Percentiles rank a stretch among this genome's conserved stretches.
These are phyloP conservation scores for Hyaloscypha variabilis DNA, from an alignment of 495 filamentous ascomycete species.

Conservation along the genomic window DNA sequence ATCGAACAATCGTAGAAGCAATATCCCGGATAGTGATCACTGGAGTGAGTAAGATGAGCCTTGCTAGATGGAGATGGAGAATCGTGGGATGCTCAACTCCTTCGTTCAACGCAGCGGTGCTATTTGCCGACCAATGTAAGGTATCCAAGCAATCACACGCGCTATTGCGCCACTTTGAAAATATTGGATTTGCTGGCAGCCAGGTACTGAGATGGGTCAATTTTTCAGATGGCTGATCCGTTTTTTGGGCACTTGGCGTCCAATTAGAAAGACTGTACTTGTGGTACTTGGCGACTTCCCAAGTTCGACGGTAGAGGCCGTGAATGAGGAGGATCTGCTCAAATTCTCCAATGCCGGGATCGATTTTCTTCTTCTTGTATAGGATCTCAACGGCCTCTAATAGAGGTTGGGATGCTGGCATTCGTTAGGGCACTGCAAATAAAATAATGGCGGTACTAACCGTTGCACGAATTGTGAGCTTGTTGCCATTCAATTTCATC, in stretches of 20 bases:
- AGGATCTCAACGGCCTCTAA: slow-evolving; percentile 47
- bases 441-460: no score
- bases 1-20: slow-evolving; percentile 27
- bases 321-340: slow-evolving; percentile 50
- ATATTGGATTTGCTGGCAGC: slow-evolving; percentile 44
- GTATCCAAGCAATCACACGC: slow-evolving; percentile 57
- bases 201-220: slow-evolving; percentile 31
- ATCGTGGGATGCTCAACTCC: slow-evolving; percentile 55
- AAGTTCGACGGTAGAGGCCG: slow-evolving; percentile 51
- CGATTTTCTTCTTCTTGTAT: slow-evolving; percentile 52
- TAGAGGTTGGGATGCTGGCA: no score
- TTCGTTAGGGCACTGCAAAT: no score
- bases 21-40: not conserved
- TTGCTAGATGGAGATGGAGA: slow-evolving; percentile 51
- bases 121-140: slow-evolving; percentile 56
- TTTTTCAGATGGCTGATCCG: no score
- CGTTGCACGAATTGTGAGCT: no score
- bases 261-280: slow-evolving; percentile 48
- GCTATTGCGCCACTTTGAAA: slow-evolving; percentile 57
- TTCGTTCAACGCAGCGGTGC: slow-evolving; percentile 42
- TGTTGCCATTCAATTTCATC: no score
- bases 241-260: slow-evolving; percentile 42
- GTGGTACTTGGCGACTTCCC: slow-evolving; percentile 53
- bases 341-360: slow-evolving; percentile 47
- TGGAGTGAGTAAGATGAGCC: slow-evolving; percentile 39